A percentile compares a stretch with the other conserved stretches of the same genome.
phyloP scores from a whole-genome alignment of 2,329 filamentous ascomycete species.

The Aphanocladium album region DNA sequence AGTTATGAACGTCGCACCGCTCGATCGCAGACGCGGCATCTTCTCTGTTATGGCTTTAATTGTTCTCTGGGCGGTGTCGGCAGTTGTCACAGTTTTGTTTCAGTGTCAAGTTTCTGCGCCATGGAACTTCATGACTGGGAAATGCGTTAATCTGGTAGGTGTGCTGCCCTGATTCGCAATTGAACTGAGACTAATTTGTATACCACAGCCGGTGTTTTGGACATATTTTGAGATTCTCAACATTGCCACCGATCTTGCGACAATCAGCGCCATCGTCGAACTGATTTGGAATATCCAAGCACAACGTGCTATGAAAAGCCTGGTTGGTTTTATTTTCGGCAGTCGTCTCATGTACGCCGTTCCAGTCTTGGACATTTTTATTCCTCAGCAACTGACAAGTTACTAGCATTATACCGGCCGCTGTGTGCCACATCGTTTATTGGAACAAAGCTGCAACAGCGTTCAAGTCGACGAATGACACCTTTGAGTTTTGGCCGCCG shows the following conservation, averaged over 20 bases:
- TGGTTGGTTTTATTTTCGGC: slow-evolving; percentile 7
- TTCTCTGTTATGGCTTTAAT: slow-evolving; percentile 2
- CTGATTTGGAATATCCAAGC: slow-evolving; percentile 6
- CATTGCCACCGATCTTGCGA: slow-evolving; percentile 3
- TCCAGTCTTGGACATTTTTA: too few relatives aligned
- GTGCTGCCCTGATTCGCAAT: too few relatives aligned
- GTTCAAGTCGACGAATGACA: not conserved
- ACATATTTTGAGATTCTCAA: slow-evolving; percentile 4
- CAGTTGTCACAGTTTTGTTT: not conserved
- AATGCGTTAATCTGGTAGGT: slow-evolving; percentile 8
- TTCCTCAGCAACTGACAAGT: not conserved
- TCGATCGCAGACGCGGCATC: slow-evolving; percentile 1
- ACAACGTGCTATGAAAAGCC: not conserved
- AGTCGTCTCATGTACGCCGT: not conserved
- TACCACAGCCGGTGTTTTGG: slow-evolving; percentile 1
- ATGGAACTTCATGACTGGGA: not conserved
- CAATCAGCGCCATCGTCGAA: not conserved
- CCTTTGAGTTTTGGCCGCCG: not conserved
- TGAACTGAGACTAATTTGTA: not conserved
- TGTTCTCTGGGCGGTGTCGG: not conserved
- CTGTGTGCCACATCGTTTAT: slow-evolving; percentile 4
- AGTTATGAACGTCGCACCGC: slow-evolving; percentile 6
- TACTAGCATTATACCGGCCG: not conserved
- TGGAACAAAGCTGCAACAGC: not conserved
- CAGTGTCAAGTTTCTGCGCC: slow-evolving; percentile 1